Conservation (phyloP, 1,284 basidiomycete species). For the Ceratobasidium sp. region DNA sequence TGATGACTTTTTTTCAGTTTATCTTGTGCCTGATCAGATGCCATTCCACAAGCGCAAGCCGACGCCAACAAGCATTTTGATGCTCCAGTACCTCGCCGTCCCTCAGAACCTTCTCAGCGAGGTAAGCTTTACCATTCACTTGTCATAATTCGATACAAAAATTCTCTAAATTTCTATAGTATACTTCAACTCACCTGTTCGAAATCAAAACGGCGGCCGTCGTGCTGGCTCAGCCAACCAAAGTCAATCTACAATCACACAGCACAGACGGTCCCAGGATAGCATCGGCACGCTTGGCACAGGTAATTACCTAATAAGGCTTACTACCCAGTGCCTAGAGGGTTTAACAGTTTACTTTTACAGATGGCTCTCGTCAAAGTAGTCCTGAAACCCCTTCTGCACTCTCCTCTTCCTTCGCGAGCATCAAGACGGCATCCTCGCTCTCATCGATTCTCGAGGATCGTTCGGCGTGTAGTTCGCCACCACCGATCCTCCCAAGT, state of each 20-base stretch:
- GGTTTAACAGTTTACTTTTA: conserved; percentile 1
- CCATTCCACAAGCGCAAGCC: not conserved
- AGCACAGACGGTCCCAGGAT: conserved; percentile 13
- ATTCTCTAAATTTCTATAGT: not conserved
- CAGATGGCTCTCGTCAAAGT: conserved; percentile 30
- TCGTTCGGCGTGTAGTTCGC: conserved; percentile 20
- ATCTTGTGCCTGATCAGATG: not conserved
- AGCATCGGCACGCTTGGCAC: conserved; percentile 33
- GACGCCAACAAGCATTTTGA: conserved; percentile 7
- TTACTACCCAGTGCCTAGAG: conserved; percentile 12
- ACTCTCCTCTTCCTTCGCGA: conserved; percentile 21
- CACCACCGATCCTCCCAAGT: conserved; percentile 19
- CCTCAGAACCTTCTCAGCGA: conserved; percentile 22
- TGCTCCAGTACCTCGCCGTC: conserved; percentile 6
- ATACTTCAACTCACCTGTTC: not conserved
- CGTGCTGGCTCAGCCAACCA: conserved; percentile 19
- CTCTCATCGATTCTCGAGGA: conserved; percentile 41
- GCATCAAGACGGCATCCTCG: conserved; percentile 14
- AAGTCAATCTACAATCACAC: conserved; percentile 20
- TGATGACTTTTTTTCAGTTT: not conserved
- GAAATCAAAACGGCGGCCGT: conserved; percentile 13
- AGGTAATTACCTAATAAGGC: conserved; percentile 43
- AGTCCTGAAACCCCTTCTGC: conserved; percentile 33
- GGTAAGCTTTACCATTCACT: not conserved
- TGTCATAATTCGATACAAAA: not conserved